A percentile compares a stretch with the other conserved stretches of the same genome.
phyloP scores from a whole-genome alignment of 345 rosid species.

The Eucalyptus erythrocorys region DNA sequence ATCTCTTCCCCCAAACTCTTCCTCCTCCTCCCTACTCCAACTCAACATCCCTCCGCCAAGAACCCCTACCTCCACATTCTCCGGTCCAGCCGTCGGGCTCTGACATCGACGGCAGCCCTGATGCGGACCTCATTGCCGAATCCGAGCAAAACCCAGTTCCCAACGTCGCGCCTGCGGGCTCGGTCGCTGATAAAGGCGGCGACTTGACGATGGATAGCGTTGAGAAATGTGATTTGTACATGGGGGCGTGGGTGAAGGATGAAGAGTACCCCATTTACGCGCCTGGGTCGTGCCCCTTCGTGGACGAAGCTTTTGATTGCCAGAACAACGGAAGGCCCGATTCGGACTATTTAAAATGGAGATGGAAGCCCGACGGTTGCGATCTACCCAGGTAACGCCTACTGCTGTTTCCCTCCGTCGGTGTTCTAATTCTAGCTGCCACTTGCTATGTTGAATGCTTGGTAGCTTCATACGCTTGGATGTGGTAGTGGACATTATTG shows the following conservation, averaged over 20 bases:
- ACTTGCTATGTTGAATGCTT: not conserved
- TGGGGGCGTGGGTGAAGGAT: conserved; percentile 71
- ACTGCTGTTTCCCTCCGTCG: not conserved
- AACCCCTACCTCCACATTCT: not conserved
- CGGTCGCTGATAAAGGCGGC: not conserved
- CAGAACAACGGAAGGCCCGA: conserved; percentile 69
- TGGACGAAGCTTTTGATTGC: conserved; percentile 88
- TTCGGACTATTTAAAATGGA: conserved; percentile 63
- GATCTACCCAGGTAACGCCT: conserved; percentile 75
- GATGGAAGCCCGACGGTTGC: conserved; percentile 90
- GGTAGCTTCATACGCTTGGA: not conserved
- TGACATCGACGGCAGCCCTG: not conserved
- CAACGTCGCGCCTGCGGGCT: not conserved
- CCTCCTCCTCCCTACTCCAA: not conserved
- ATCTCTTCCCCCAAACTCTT: not conserved
- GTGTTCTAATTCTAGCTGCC: not conserved
- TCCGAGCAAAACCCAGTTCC: conserved; percentile 1
- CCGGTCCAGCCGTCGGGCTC: not conserved
- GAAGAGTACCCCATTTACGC: conserved; percentile 54
- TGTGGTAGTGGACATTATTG: not conserved
- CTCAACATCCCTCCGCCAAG: not conserved
- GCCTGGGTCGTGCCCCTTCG: conserved; percentile 84
- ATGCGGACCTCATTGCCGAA: not conserved
- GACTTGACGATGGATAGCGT: not conserved
- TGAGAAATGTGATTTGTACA: conserved; percentile 57